Evolutionary conservation across 163 green algal species (phyloP), one percentile per base, ranked within the genome.

Genomic region (Scenedesmus sp.): DNA sequence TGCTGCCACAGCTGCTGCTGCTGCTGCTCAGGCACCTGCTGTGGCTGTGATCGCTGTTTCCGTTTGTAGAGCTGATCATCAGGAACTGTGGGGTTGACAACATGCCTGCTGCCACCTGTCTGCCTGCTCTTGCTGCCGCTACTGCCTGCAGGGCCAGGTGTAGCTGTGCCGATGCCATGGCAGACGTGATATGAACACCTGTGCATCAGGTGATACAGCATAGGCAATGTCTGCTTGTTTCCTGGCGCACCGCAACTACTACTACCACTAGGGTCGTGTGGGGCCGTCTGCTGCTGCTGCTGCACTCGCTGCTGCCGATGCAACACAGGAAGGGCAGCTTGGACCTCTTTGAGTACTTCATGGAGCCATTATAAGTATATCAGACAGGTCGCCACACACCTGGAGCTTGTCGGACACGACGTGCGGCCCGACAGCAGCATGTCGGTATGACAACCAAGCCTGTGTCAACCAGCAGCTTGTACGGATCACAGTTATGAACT

Each of bases 1-100:
- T 85, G 79, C 79, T 85, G 79, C 78, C 26, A 56, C 46, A 65
- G 79, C 46, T 85, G 79, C 46, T 85, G 79, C 79, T 85, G 24
- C 40, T 85, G 12, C 79, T 65, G 78, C 78, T n/a, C n/a, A n/a
- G n/a, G n/a, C n/a, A 12, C 9, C 37, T 61, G 37, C 40, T 85
- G 79, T 72, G 59, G 3, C 59, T 72, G 59, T 10, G 4, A 9
- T 2, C 33, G 59, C 24, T 4, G 59, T 72, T 20, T 35, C 33
- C 22, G 59, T 33, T 24, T 72, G 6, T n/a, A 5, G 13, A 30
- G 59, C 59, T 72, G 59, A 35, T 35, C 22, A n/a, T 33, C 59
- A 72, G 59, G 22, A 33, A 22, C 2, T 72, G 59, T 16, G 22
- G 59, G 59, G 24, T 72, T 72, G 9, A 22, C 22, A n/a, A 22